Evolutionary conservation across 495 filamentous ascomycete species (phyloP).

Genomic region (Penicillium salamii): DNA sequence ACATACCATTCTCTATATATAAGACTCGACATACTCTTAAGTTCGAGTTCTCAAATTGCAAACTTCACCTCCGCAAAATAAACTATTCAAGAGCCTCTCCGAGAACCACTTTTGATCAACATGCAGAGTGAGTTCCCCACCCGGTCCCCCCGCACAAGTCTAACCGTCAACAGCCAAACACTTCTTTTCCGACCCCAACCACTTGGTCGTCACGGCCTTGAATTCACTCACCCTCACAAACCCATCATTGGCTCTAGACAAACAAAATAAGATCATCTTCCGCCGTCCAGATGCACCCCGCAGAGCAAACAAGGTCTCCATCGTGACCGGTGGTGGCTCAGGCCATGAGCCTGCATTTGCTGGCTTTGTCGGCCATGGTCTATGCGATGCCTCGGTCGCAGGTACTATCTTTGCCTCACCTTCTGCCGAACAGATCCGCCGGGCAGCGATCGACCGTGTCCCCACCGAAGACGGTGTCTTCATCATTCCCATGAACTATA

Average conservation of each 20-base stretch:
- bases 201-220: slow-evolving; percentile 77
- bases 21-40: neutral
- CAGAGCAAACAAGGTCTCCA: slow-evolving; percentile 60
- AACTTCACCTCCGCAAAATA: too few relatives aligned
- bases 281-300: slow-evolving; percentile 55
- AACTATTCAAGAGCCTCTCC: too few relatives aligned
- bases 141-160: neutral
- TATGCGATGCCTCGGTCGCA: slow-evolving; percentile 83
- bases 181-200: slow-evolving; percentile 83
- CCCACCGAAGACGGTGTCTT: slow-evolving; percentile 70
- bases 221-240: slow-evolving; percentile 78
- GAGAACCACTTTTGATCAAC: slow-evolving; percentile 15
- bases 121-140: slow-evolving; percentile 23
- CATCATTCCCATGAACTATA: slow-evolving; percentile 66
- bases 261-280: slow-evolving; percentile 82
- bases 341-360: slow-evolving; percentile 93
- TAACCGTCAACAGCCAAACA: slow-evolving; percentile 62
- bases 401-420: slow-evolving; percentile 94
- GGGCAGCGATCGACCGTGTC: slow-evolving; percentile 69
- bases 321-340: slow-evolving; percentile 86
- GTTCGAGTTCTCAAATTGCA: too few relatives aligned
- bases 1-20: too few relatives aligned
- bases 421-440: slow-evolving; percentile 79
- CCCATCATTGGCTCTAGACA: slow-evolving; percentile 77
- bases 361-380: slow-evolving; percentile 64